Base-by-base conservation (phyloP, 1,284 basidiomycete genomes). In the Kwoniella shivajii region DNA sequence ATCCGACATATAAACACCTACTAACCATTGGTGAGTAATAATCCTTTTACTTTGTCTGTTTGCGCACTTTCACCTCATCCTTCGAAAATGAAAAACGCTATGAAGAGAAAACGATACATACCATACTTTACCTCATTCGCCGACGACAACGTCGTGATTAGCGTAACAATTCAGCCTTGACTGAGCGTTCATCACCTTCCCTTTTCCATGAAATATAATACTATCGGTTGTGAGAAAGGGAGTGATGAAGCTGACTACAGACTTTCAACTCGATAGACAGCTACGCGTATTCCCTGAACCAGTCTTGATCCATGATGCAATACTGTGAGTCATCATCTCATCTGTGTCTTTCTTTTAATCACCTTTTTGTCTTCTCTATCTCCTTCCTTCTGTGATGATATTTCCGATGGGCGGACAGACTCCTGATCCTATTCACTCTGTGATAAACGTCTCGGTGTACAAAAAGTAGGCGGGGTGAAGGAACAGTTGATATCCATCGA, bases 61-160 rank as follows among this genome's bases (percentile, higher is more conserved):
- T 1, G 24, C 1, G 9, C 2, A 24, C 45, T 11, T 6, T 13
- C 45, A 48, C 26, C 10, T 34, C 6, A 34, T 26, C 16, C n/a
- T n/a, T n/a, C n/a, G n/a, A n/a, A n/a, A n/a, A n/a, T n/a, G n/a
- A n/a, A n/a, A 36, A 26, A 57, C 70, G 73, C 73, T 51, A 56
- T 75, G 73, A 75, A 59, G 73, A 75, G 66, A 70, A 59, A 73
- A 63, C 63, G 58, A n/a, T n/a, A 44, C 64, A 59, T 66, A 64
- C 68, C 73, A 74, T 74, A 72, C 71, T 73, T 74, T 72, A 72
- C 71, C 68, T 72, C 70, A 72, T 75, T 71, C 73, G 71, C 64
- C 66, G 69, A 63, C 66, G 63, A 65, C 60, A 30, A 34, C 39
- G 59, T 67, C 62, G 68, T 63, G 67, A 73, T 73, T 74, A 65